Evolutionary conservation across 2,329 filamentous ascomycete species (phyloP).

Genomic region (Neonectria neomacrospora): DNA sequence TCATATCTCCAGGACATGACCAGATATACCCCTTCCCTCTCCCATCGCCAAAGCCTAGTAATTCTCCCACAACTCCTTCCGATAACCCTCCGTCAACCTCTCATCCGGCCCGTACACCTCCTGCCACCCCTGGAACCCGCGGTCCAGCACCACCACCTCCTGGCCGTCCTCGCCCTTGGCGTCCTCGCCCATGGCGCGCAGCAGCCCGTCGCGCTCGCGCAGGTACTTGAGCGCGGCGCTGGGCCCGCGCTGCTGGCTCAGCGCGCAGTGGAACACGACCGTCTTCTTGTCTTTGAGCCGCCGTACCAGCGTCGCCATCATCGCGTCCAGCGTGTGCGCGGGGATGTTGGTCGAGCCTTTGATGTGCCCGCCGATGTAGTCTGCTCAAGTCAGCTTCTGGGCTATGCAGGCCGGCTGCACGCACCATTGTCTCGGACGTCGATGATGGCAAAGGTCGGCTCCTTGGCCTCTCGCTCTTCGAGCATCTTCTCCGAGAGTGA

Average conservation of each 20-base stretch:
- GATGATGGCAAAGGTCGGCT: constrained; percentile 74
- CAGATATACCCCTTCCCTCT: not conserved
- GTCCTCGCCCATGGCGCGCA: constrained; percentile 47
- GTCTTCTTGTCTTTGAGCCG: constrained; percentile 79
- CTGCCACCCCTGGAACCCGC: constrained; percentile 91
- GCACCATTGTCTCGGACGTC: constrained; percentile 88
- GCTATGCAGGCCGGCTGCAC: constrained; percentile 38
- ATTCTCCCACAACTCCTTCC: constrained; percentile 84
- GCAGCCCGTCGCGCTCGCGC: constrained; percentile 70
- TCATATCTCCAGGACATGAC: not conserved
- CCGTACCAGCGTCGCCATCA: constrained; percentile 84
- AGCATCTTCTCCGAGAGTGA: constrained; percentile 74
- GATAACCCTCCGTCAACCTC: constrained; percentile 83
- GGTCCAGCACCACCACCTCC: constrained; percentile 82
- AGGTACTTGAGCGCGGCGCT: constrained; percentile 84
- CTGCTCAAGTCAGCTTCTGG: constrained; percentile 54
- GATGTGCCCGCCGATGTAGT: constrained; percentile 93
- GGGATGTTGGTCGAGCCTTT: constrained; percentile 80
- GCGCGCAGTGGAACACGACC: constrained; percentile 93
- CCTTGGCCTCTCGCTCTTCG: constrained; percentile 54
- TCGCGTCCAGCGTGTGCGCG: constrained; percentile 75
- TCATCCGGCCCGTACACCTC: constrained; percentile 82
- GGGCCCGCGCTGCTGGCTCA: constrained; percentile 91
- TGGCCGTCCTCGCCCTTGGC: constrained; percentile 60
- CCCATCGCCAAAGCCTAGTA: constrained; percentile 47